These are phyloP conservation scores for Balansia obtecta DNA, from an alignment of 2,329 filamentous ascomycete species.

Conservation along the genomic window DNA sequence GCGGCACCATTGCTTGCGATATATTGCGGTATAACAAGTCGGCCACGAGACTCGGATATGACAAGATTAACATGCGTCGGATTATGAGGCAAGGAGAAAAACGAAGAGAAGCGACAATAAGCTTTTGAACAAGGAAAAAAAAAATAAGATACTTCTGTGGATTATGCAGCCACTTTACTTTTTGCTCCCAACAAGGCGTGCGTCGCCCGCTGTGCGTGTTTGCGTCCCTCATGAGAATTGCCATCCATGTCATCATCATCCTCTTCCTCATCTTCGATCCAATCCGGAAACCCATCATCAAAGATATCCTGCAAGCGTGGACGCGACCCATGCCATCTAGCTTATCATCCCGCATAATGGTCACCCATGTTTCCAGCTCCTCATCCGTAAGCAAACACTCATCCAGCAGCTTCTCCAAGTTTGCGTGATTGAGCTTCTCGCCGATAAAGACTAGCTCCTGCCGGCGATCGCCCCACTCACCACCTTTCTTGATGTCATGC, in stretches of 20 bases:
- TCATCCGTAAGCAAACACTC: constrained; percentile 46
- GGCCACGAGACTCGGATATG: no score
- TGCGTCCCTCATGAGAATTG: constrained; percentile 13
- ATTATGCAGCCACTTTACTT: background rate
- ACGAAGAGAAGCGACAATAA: no score
- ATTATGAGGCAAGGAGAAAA: no score
- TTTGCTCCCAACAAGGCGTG: background rate
- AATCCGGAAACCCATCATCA: constrained; percentile 47
- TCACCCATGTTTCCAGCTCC: constrained; percentile 43
- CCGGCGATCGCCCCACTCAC: constrained; percentile 55
- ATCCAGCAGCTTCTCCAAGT: constrained; percentile 42
- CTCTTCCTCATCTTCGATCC: constrained; percentile 32
- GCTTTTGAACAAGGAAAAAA: no score
- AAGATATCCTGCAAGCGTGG: constrained; percentile 33
- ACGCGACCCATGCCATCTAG: constrained; percentile 26
- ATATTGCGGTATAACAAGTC: no score
- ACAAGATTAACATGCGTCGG: no score
- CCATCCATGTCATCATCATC: constrained; percentile 23
- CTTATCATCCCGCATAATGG: constrained; percentile 33
- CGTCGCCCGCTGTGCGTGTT: constrained; percentile 1
- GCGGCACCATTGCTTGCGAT: no score
- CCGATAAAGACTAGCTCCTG: constrained; percentile 68
- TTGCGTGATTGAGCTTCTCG: constrained; percentile 42
- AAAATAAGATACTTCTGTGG: background rate
- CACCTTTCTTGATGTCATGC: constrained; percentile 38